Percentiles rank a stretch among this genome's conserved stretches.
Evolutionary conservation across 768 basidiomycete species (phyloP).

Genomic region (Boletus rufocinnamomeus): DNA sequence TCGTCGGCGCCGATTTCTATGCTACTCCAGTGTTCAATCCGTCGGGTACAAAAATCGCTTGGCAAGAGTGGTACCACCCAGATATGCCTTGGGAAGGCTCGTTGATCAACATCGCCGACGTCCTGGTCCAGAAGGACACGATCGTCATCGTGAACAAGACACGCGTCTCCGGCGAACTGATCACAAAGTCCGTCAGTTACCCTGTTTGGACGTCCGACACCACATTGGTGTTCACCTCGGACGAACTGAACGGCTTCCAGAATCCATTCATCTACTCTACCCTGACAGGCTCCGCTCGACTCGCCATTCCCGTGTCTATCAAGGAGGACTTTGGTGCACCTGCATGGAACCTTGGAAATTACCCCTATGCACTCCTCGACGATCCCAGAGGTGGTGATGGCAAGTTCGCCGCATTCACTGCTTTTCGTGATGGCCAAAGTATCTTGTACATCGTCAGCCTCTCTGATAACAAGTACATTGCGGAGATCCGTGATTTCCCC

Average conservation of each 20-base stretch:
- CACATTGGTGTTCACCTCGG: constrained; percentile 62
- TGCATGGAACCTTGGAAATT: too few species aligned
- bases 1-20: constrained; percentile 71
- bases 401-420: constrained; percentile 33
- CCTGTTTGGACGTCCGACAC: constrained; percentile 61
- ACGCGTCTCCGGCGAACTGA: constrained; percentile 52
- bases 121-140: constrained; percentile 34
- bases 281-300: too few species aligned
- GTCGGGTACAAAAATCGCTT: constrained; percentile 54
- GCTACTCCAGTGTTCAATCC: constrained; percentile 55
- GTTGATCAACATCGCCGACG: constrained; percentile 54
- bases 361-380: constrained; percentile 38
- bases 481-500: constrained; percentile 35
- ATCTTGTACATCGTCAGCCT: constrained; percentile 38
- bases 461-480: constrained; percentile 23
- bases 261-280: constrained; percentile 61
- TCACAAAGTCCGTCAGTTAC: constrained; percentile 55
- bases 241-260: constrained; percentile 58
- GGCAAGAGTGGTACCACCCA: constrained; percentile 68
- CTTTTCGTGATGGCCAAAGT: constrained; percentile 36
- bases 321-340: too few species aligned
- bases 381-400: constrained; percentile 16
- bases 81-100: constrained; percentile 75
- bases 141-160: constrained; percentile 39
- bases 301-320: constrained; percentile 40